Percentiles rank a stretch among this genome's conserved stretches.
Conservation (phyloP, 805 yeast species). For the Alloascoidea africana region DNA sequence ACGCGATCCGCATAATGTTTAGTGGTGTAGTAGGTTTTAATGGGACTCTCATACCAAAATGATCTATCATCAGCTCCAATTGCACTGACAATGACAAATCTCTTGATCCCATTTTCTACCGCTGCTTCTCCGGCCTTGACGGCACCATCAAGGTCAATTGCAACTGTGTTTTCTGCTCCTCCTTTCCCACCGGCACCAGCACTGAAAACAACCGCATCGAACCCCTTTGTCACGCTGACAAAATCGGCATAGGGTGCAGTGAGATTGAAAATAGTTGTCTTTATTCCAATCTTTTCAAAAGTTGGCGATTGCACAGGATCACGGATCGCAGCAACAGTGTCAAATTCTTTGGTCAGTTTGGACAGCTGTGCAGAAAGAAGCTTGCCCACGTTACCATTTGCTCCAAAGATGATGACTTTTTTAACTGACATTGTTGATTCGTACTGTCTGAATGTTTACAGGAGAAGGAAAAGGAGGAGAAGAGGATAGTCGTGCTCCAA, state of each 20-base stretch:
- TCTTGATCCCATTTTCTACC: constrained; percentile 23
- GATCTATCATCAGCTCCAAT: constrained; percentile 35
- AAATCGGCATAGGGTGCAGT: constrained; percentile 23
- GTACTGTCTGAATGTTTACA: no score
- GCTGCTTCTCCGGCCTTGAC: constrained; percentile 42
- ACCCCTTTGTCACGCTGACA: constrained; percentile 30
- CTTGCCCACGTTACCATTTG: constrained; percentile 48
- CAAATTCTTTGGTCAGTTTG: constrained; percentile 16
- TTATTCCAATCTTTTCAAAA: constrained; percentile 22
- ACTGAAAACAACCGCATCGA: constrained; percentile 40
- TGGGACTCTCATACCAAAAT: constrained; percentile 23
- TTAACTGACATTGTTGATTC: no score
- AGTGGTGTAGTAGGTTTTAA: constrained; percentile 39
- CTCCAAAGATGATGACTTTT: constrained; percentile 37
- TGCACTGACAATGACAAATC: constrained; percentile 42
- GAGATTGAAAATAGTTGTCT: constrained; percentile 22
- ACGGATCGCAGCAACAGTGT: constrained; percentile 30
- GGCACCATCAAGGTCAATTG: constrained; percentile 50
- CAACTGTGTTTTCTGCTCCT: constrained; percentile 24
- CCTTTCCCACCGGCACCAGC: constrained; percentile 53
- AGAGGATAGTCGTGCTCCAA: no score
- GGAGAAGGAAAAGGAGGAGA: no score
- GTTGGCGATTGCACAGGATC: constrained; percentile 26
- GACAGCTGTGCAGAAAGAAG: constrained; percentile 22
- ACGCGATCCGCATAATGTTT: constrained; percentile 44